Conservation (phyloP, 805 yeast genomes). For the Teunomyces aglyptinius region DNA sequence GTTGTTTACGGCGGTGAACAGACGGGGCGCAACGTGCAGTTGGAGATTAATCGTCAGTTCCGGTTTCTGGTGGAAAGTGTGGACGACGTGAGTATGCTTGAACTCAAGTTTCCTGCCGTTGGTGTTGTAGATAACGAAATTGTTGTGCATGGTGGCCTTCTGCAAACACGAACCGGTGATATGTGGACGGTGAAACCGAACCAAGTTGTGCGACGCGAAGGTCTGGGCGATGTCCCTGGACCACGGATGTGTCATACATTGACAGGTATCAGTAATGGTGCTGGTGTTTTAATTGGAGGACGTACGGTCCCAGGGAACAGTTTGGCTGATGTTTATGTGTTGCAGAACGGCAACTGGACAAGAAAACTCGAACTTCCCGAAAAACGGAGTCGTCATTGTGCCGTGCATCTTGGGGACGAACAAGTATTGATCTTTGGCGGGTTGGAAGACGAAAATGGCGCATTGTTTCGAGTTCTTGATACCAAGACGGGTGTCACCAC, state of each 20-base stretch:
- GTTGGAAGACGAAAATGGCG: slow-evolving; percentile 4
- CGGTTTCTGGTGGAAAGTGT: neutral
- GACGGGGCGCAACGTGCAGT: neutral
- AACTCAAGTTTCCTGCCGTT: slow-evolving; percentile 46
- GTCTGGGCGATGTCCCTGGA: slow-evolving; percentile 16
- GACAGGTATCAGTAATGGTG: slow-evolving; percentile 26
- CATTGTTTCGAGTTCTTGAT: slow-evolving; percentile 21
- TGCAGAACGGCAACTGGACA: slow-evolving; percentile 37
- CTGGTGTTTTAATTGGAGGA: slow-evolving; percentile 58
- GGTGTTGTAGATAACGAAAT: slow-evolving; percentile 17
- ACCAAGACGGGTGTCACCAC: slow-evolving; percentile 7
- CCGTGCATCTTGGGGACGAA: slow-evolving; percentile 23
- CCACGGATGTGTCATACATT: slow-evolving; percentile 62
- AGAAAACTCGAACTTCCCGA: slow-evolving; percentile 29
- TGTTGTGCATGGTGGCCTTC: slow-evolving; percentile 42
- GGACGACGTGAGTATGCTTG: slow-evolving; percentile 9
- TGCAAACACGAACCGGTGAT: slow-evolving; percentile 25
- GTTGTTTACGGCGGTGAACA: neutral
- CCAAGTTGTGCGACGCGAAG: neutral
- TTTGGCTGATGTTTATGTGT: slow-evolving; percentile 31
- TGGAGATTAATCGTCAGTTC: neutral
- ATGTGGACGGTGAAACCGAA: slow-evolving; percentile 1
- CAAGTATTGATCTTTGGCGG: slow-evolving; percentile 56
- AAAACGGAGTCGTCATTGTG: slow-evolving; percentile 51
- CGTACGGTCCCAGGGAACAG: slow-evolving; percentile 56